Evolutionary conservation across 2,329 filamentous ascomycete species (phyloP).

Genomic region (Albifimbria verrucaria): DNA sequence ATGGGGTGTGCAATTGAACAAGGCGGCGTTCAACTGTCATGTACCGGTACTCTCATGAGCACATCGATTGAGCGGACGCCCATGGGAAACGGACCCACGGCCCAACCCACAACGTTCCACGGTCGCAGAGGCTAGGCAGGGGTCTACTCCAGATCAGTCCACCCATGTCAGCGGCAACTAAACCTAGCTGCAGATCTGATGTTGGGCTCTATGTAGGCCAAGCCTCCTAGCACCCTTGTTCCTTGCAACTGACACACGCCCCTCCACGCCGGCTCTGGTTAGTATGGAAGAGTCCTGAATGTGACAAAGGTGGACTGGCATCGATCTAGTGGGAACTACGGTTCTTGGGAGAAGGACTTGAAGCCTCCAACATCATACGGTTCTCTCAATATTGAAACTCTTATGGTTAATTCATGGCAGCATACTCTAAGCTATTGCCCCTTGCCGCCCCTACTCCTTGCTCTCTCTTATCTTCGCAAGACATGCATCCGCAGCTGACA

Average conservation of each 20-base stretch:
- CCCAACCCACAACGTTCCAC: background rate
- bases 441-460: background rate
- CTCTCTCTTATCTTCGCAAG: background rate
- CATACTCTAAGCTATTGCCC: background rate
- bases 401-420: background rate
- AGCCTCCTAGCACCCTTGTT: background rate
- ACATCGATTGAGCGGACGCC: background rate
- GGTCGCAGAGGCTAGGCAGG: background rate
- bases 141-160: background rate
- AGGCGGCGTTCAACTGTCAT: no score
- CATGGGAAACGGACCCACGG: background rate
- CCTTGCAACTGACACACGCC: background rate
- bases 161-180: background rate
- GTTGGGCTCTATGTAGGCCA: background rate
- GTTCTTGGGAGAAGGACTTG: no score
- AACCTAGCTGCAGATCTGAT: background rate
- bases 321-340: background rate
- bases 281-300: background rate
- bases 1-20: no score
- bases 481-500: background rate
- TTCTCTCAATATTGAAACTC: background rate
- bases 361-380: background rate
- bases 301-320: background rate
- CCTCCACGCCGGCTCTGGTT: background rate
- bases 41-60: background rate